A percentile compares a stretch with the other conserved stretches of the same genome.
These are phyloP conservation scores for Ganoderma lucidum DNA, from an alignment of 1,284 basidiomycete species.

Conservation along the genomic window DNA sequence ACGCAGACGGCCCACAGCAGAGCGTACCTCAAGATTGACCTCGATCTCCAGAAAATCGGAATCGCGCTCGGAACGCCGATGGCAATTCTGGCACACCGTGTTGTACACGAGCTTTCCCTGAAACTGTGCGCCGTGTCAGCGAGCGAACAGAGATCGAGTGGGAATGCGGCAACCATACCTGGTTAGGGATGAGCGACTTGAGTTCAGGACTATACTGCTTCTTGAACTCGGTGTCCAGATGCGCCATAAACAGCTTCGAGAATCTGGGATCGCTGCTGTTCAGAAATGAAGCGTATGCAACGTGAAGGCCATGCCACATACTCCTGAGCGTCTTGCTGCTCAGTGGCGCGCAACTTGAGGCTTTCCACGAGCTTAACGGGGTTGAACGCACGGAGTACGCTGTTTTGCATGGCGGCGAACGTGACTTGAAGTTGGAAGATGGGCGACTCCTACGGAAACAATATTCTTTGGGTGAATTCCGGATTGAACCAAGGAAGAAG, in stretches of 20 bases:
- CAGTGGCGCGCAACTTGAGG: slow-evolving; percentile 76
- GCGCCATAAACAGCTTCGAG: slow-evolving; percentile 91
- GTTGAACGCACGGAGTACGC: slow-evolving; percentile 76
- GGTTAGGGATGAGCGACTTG: slow-evolving; percentile 72
- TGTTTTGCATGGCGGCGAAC: slow-evolving; percentile 84
- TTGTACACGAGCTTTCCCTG: slow-evolving; percentile 84
- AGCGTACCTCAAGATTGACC: slow-evolving; percentile 75
- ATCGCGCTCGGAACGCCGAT: slow-evolving; percentile 68
- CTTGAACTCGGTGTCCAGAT: slow-evolving; percentile 85
- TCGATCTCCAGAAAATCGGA: slow-evolving; percentile 87
- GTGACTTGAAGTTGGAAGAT: slow-evolving; percentile 79
- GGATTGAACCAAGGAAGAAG: not conserved
- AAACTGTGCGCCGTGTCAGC: slow-evolving; percentile 62
- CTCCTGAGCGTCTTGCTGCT: slow-evolving; percentile 97
- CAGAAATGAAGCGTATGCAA: slow-evolving; percentile 14
- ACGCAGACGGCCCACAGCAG: slow-evolving; percentile 7
- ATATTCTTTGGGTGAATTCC: not conserved
- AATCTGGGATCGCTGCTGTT: slow-evolving; percentile 61
- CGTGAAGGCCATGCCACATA: slow-evolving; percentile 46
- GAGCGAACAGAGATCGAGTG: not conserved
- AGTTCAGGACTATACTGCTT: slow-evolving; percentile 71
- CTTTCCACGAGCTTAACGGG: slow-evolving; percentile 86
- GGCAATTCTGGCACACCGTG: slow-evolving; percentile 78
- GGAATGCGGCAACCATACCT: slow-evolving; percentile 53
- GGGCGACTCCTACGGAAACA: slow-evolving; percentile 63